Evolutionary conservation across 1,139 yeast species (phyloP).

Genomic region (Lodderomyces pseudojiufengensis): DNA sequence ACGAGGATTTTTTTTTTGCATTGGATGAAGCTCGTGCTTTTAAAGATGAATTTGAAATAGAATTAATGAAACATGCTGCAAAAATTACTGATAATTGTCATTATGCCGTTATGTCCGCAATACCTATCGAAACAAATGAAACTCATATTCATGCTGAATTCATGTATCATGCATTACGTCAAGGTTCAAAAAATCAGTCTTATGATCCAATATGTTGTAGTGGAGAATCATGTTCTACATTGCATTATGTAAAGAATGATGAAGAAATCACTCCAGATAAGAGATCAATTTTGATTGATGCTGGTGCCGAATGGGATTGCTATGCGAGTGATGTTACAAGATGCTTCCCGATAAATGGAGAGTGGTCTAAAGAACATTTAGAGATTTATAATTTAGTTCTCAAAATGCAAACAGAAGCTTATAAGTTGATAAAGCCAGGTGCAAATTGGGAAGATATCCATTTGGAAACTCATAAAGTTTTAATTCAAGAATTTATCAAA

Average conservation of each 20-base stretch:
- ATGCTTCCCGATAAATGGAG: slow-evolving; percentile 88
- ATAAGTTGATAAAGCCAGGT: slow-evolving; percentile 75
- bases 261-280: slow-evolving; percentile 54
- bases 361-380: slow-evolving; percentile 84
- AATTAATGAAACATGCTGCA: slow-evolving; percentile 74
- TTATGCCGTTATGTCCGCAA: slow-evolving; percentile 86
- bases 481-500: slow-evolving; percentile 66
- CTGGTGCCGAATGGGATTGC: slow-evolving; percentile 95
- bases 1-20: slow-evolving; percentile 59
- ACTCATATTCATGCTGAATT: slow-evolving; percentile 95
- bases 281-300: slow-evolving; percentile 75
- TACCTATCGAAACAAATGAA: slow-evolving; percentile 83
- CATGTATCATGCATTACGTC: slow-evolving; percentile 87
- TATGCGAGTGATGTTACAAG: slow-evolving; percentile 94
- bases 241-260: slow-evolving; percentile 87
- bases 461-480: slow-evolving; percentile 68
- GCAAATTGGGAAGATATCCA: slow-evolving; percentile 84
- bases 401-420: slow-evolving; percentile 75
- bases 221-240: slow-evolving; percentile 86
- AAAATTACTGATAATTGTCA: slow-evolving; percentile 85
- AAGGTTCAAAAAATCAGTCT: slow-evolving; percentile 83
- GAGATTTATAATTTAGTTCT: slow-evolving; percentile 77
- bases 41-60: slow-evolving; percentile 80
- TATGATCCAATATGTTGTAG: slow-evolving; percentile 96
- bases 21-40: slow-evolving; percentile 82